Percentiles rank a stretch among this genome's conserved stretches.
These are phyloP conservation scores for Aspergillus cejpii DNA, from an alignment of 2,329 filamentous ascomycete species.

Conservation along the genomic window DNA sequence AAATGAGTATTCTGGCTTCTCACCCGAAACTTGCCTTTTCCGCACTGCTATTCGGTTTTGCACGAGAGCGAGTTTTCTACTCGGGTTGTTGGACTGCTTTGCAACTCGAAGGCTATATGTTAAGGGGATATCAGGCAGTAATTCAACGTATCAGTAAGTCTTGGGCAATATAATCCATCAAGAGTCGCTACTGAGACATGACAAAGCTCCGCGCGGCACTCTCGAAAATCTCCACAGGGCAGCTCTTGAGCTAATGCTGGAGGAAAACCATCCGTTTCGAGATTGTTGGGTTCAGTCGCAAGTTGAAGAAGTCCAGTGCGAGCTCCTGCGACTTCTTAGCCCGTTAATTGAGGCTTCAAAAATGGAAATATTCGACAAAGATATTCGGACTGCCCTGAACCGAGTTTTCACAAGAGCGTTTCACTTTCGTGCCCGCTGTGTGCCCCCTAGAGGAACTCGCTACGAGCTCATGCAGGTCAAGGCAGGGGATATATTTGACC, in stretches of 20 bases:
- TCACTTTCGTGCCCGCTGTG: background rate
- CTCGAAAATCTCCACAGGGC: constrained; percentile 1
- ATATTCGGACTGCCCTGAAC: background rate
- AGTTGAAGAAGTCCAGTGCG: background rate
- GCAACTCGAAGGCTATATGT: background rate
- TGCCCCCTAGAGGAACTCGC: background rate
- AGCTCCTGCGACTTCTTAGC: background rate
- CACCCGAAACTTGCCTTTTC: no score
- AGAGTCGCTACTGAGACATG: background rate
- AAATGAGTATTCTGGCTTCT: no score
- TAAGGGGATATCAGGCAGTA: background rate
- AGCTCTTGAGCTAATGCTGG: background rate
- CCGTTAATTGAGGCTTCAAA: no score
- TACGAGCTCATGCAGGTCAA: background rate
- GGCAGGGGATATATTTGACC: background rate
- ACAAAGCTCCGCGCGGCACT: background rate
- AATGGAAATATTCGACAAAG: no score
- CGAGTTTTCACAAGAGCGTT: background rate
- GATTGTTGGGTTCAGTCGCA: constrained; percentile 1
- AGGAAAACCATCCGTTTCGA: background rate
- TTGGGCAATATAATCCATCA: background rate
- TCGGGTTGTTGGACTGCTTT: background rate
- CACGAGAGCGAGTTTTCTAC: background rate
- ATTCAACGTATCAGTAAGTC: background rate
- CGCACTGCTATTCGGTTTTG: no score